phyloP scores from a whole-genome alignment of 768 basidiomycete genomes.

The Tubosaeta brunneosetosa region DNA sequence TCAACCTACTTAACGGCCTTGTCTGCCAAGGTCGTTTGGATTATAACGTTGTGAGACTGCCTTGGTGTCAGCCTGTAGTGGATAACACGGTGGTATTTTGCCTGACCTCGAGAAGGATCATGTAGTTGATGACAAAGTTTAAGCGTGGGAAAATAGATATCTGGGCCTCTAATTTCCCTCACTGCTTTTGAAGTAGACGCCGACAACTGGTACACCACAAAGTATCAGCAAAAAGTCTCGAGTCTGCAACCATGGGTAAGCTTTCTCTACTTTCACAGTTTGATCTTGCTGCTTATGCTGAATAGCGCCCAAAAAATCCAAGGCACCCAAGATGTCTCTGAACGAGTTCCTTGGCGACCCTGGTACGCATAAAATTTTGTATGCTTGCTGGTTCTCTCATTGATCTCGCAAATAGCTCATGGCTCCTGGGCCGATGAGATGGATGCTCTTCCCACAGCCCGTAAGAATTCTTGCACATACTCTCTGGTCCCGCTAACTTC shows the following conservation, averaged over 20 bases:
- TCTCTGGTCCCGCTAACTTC: conserved; percentile 13
- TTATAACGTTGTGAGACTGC: conserved; percentile 89
- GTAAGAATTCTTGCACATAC: conserved; percentile 49
- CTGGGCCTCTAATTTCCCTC: conserved; percentile 19
- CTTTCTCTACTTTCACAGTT: not conserved
- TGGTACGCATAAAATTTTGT: conserved; percentile 46
- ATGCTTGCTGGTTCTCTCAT: conserved; percentile 5
- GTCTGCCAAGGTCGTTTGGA: conserved; percentile 83
- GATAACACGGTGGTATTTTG: not conserved
- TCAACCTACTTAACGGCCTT: conserved; percentile 73
- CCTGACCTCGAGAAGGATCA: conserved; percentile 83
- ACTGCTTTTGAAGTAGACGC: conserved; percentile 13
- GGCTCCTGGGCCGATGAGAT: conserved; percentile 99
- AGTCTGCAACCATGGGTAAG: conserved; percentile 27
- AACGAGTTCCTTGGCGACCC: conserved; percentile 89
- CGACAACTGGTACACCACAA: conserved; percentile 4
- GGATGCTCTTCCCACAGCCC: conserved; percentile 88
- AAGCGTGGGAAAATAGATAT: conserved; percentile 28
- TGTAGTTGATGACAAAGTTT: conserved; percentile 31
- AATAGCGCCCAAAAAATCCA: conserved; percentile 76
- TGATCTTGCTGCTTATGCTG: conserved; percentile 4
- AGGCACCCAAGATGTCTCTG: conserved; percentile 88
- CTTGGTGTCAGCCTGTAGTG: conserved; percentile 9
- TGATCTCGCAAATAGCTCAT: conserved; percentile 45
- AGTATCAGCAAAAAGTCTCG: conserved; percentile 11